phyloP scores from a whole-genome alignment of 1,284 basidiomycete species.

The Dichomitus squalens region DNA sequence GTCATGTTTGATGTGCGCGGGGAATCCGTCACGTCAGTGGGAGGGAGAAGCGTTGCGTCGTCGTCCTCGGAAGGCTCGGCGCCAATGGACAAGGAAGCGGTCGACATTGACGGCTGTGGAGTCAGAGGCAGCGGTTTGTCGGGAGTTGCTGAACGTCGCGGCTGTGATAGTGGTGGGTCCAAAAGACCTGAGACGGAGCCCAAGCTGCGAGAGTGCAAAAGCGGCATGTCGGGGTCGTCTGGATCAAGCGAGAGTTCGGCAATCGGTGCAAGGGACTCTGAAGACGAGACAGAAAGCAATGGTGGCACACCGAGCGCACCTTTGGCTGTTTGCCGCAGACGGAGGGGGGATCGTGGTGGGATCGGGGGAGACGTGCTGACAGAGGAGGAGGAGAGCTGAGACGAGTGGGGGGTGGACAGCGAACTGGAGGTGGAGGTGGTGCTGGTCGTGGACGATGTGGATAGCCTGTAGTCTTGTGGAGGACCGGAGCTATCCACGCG shows the following conservation, averaged over 20 bases:
- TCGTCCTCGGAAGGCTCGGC: slow-evolving; percentile 15
- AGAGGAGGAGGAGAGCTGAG: slow-evolving; percentile 18
- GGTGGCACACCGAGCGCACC: slow-evolving; percentile 10
- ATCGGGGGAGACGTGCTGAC: slow-evolving; percentile 31
- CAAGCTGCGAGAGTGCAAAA: slow-evolving; percentile 34
- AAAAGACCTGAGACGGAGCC: slow-evolving; percentile 35
- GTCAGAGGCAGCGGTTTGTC: slow-evolving; percentile 38
- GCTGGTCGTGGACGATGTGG: slow-evolving; percentile 20
- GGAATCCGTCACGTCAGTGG: slow-evolving; percentile 10
- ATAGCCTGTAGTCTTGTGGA: slow-evolving; percentile 28
- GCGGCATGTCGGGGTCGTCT: slow-evolving; percentile 25
- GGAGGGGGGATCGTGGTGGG: slow-evolving; percentile 35
- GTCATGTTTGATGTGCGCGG: slow-evolving; percentile 38
- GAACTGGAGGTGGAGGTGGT: slow-evolving; percentile 19
- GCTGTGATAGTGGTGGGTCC: slow-evolving; percentile 20
- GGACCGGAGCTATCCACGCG: slow-evolving; percentile 33
- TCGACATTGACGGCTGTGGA: slow-evolving; percentile 24
- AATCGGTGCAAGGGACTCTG: slow-evolving; percentile 9
- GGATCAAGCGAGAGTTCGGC: not conserved
- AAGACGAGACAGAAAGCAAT: slow-evolving; percentile 2
- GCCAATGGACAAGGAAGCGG: slow-evolving; percentile 12
- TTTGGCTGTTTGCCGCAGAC: slow-evolving; percentile 20
- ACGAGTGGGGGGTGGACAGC: slow-evolving; percentile 23
- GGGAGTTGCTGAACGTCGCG: slow-evolving; percentile 26
- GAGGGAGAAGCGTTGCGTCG: slow-evolving; percentile 17